Base-by-base conservation (phyloP, 2,329 filamentous ascomycete genomes). In the Penicillium janthinellum region DNA sequence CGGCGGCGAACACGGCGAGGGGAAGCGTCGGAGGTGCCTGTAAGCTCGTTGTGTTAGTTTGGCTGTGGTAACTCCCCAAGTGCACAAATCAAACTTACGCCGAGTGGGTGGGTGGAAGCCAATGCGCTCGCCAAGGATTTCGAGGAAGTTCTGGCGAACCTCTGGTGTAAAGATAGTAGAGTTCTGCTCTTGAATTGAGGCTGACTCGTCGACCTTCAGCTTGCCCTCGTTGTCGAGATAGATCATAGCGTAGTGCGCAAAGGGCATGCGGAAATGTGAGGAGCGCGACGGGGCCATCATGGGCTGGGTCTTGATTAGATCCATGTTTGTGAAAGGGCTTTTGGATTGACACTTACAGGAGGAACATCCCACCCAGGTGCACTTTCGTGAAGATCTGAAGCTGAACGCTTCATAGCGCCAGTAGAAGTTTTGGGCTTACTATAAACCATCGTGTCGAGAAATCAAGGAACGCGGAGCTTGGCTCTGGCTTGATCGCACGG, bases 241-340 rank as follows among this genome's bases (percentile, higher is more conserved):
- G 38, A 76, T 75, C 67, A 76, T 60, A 41, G 74, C 73, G 54
- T 74, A 76, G 53, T 76, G 73, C 10, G 67, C 55, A 59, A 67
- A 74, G 20, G 73, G 73, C 44, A 74, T 55, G 50, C 67, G 70
- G 58, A 67, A 60, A 1, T 70, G 60, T 42, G 71, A 53, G 7
- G 71, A 53, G 7, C 66, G 70, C 42, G 66, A 56, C 4, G 65
- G 58, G 31, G 66, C 41, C 57, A 69, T 68, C 70, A 74, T 71
- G 11, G 71, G 59, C 74, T 76, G 35, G 17, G 25, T 10, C 14
- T 15, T 38, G 8, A n/a, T 58, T 48, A 48, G 17, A 34, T 55
- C 47, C 57, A 25, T 55, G 34, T 48, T 15, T 6, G 20, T 17
- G 20, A 38, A 25, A 3, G 4, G 20, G 8, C 17, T 3, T 22